phyloP scores from a whole-genome alignment of 1,139 yeast species.

The Yamadazyma epiphylla region DNA sequence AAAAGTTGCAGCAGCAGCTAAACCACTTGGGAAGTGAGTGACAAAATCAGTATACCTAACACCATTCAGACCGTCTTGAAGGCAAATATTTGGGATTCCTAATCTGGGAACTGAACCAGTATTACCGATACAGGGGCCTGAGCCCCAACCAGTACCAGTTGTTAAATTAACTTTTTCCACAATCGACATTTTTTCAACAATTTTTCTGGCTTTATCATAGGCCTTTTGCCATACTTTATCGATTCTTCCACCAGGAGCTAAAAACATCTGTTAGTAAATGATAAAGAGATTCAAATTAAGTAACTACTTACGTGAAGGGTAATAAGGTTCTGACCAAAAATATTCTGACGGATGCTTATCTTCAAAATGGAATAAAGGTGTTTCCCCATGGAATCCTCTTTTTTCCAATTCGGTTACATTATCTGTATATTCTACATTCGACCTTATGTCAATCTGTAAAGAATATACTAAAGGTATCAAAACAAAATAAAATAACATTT shows the following conservation, averaged over 20 bases:
- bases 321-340: slow-evolving; percentile 27
- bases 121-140: slow-evolving; percentile 63
- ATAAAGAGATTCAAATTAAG: background rate
- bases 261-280: slow-evolving; percentile 2
- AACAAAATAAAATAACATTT: background rate
- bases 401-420: slow-evolving; percentile 17
- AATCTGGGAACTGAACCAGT: slow-evolving; percentile 58
- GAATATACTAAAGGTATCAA: background rate
- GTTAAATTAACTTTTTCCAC: slow-evolving; percentile 61
- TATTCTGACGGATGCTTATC: slow-evolving; percentile 24
- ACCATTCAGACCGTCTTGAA: slow-evolving; percentile 67
- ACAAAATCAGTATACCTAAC: slow-evolving; percentile 56
- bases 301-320: slow-evolving; percentile 33
- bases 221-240: slow-evolving; percentile 54
- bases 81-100: slow-evolving; percentile 54
- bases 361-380: slow-evolving; percentile 25
- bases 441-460: slow-evolving; percentile 1
- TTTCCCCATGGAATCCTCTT: slow-evolving; percentile 34
- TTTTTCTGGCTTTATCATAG: slow-evolving; percentile 49
- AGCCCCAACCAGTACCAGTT: slow-evolving; percentile 64
- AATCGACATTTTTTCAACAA: slow-evolving; percentile 51
- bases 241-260: slow-evolving; percentile 41
- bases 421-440: slow-evolving; percentile 1
- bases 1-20: slow-evolving; percentile 58
- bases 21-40: slow-evolving; percentile 56